Conservation (phyloP, 176 grass and related monocot genomes). For the Pontederia paniculata region DNA sequence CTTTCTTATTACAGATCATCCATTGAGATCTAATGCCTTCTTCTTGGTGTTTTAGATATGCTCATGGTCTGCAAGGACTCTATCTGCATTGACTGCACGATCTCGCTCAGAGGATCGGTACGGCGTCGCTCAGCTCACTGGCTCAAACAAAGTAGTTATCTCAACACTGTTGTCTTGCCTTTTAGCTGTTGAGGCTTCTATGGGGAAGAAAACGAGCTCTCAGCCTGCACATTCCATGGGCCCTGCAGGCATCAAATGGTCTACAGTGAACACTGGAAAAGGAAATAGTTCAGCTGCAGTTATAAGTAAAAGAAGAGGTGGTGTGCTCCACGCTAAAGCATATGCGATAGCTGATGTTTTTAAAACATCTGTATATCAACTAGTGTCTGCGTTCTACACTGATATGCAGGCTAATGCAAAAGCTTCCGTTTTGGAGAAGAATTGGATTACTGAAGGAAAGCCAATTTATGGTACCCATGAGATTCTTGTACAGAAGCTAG, state of each 20-base stretch:
- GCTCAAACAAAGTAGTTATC: constrained; percentile 65
- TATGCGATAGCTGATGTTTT: constrained; percentile 68
- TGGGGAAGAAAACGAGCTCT: constrained; percentile 79
- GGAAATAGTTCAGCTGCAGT: constrained; percentile 35
- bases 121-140: constrained; percentile 84
- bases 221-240: constrained; percentile 32
- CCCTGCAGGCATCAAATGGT: constrained; percentile 50
- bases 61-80: constrained; percentile 61
- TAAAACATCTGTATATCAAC: constrained; percentile 68
- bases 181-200: constrained; percentile 61
- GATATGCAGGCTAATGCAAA: constrained; percentile 78
- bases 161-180: constrained; percentile 68
- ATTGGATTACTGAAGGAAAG: constrained; percentile 78
- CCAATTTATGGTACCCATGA: constrained; percentile 62
- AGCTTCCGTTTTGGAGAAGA: constrained; percentile 57
- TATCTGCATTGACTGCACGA: constrained; percentile 56
- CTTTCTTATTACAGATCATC: too few species aligned
- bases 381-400: constrained; percentile 57
- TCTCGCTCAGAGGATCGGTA: constrained; percentile 68
- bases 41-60: constrained; percentile 28
- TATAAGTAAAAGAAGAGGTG: constrained; percentile 32
- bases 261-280: constrained; percentile 41
- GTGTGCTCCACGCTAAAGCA: constrained; percentile 46
- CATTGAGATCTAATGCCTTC: not conserved
- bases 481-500: constrained; percentile 74